Evolutionary conservation across 805 yeast species (phyloP).

Genomic region (Saturnispora hagleri): DNA sequence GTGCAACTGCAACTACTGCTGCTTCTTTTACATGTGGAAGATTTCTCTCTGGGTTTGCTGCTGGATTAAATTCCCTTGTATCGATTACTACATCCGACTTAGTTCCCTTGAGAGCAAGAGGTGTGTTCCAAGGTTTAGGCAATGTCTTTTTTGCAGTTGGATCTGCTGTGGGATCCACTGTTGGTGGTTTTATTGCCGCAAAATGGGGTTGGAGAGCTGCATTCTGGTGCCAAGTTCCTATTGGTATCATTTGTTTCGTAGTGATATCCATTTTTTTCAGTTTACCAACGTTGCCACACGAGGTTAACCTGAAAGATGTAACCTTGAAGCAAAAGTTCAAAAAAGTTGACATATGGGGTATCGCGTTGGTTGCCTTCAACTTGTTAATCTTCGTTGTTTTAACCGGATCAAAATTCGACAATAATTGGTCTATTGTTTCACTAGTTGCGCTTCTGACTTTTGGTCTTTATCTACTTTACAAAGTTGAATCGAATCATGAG

Average conservation of each 20-base stretch:
- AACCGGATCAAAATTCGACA: conserved; percentile 22
- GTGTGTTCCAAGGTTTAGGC: conserved; percentile 78
- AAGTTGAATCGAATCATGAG: conserved; percentile 16
- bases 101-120: conserved; percentile 72
- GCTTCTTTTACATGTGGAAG: conserved; percentile 43
- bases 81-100: conserved; percentile 75
- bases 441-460: conserved; percentile 2
- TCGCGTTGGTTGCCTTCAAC: conserved; percentile 24
- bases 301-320: conserved; percentile 25
- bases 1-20: conserved; percentile 42
- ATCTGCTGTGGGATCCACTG: conserved; percentile 61
- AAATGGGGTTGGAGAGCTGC: conserved; percentile 58
- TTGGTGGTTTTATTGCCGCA: conserved; percentile 52
- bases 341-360: conserved; percentile 43
- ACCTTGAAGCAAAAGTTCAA: conserved; percentile 37
- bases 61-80: conserved; percentile 74
- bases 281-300: conserved; percentile 36
- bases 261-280: conserved; percentile 34
- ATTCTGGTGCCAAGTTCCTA: conserved; percentile 46
- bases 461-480: conserved; percentile 10
- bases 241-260: conserved; percentile 32
- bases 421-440: neutral
- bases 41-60: conserved; percentile 80
- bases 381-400: conserved; percentile 27
- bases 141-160: conserved; percentile 76